A percentile compares a stretch with the other conserved stretches of the same genome.
phyloP scores from a whole-genome alignment of 345 rosid species.

The Eutrema heterophyllum region DNA sequence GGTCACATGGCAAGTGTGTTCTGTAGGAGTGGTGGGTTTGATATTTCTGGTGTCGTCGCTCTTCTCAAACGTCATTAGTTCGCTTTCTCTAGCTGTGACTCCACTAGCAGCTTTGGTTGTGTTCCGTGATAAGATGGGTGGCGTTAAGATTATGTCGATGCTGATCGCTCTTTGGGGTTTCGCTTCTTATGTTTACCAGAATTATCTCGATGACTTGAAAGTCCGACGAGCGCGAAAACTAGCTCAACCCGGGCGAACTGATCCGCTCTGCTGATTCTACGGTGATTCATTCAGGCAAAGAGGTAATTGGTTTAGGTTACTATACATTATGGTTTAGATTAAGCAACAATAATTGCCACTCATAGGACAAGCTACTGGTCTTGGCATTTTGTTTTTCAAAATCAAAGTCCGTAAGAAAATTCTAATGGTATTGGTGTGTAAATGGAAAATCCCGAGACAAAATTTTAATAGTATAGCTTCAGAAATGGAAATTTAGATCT shows the following conservation, averaged over 20 bases:
- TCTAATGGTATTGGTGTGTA: neutral
- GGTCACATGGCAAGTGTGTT: slow-evolving; percentile 38
- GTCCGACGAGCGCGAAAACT: slow-evolving; percentile 36
- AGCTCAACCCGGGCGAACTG: neutral
- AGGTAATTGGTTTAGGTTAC: neutral
- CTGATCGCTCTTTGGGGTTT: slow-evolving; percentile 42
- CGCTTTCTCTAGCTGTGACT: slow-evolving; percentile 29
- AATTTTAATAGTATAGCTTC: too few species aligned
- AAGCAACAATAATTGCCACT: neutral
- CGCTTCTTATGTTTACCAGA: slow-evolving; percentile 42
- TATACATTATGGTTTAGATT: neutral
- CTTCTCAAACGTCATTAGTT: slow-evolving; percentile 42
- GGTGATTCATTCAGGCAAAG: neutral
- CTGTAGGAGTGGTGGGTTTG: slow-evolving; percentile 39
- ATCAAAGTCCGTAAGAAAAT: neutral
- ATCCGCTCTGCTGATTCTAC: slow-evolving; percentile 2
- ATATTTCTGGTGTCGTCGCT: slow-evolving; percentile 38
- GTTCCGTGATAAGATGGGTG: slow-evolving; percentile 35
- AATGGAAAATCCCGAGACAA: too few species aligned
- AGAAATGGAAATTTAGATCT: too few species aligned
- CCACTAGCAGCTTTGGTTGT: slow-evolving; percentile 33
- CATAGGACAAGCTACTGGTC: neutral
- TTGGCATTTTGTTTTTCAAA: neutral
- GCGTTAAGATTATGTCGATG: slow-evolving; percentile 37
- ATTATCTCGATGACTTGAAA: slow-evolving; percentile 38